Evolutionary conservation across 2,329 filamentous ascomycete species (phyloP), one percentile per base, ranked within the genome.

Genomic region (Sarocladium oryzae): DNA sequence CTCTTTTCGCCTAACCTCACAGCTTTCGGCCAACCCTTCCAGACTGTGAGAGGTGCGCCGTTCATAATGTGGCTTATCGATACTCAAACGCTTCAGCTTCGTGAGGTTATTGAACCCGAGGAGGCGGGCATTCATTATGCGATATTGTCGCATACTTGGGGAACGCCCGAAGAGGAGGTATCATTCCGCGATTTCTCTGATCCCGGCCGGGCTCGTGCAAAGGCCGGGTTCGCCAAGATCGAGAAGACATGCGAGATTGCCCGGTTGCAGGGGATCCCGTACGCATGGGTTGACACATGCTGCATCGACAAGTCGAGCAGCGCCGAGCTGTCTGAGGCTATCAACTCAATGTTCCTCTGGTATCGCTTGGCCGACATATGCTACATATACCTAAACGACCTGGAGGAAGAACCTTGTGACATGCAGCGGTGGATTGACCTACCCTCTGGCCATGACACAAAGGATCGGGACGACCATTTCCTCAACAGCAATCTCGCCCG

Each of bases 1-100:
- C n/a, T n/a, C n/a, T n/a, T n/a, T n/a, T n/a, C n/a, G n/a, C n/a
- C n/a, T n/a, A n/a, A n/a, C n/a, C n/a, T n/a, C n/a, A n/a, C n/a
- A n/a, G n/a, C n/a, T n/a, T n/a, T n/a, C n/a, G n/a, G n/a, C n/a
- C n/a, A n/a, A n/a, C n/a, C n/a, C n/a, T n/a, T n/a, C n/a, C n/a
- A n/a, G n/a, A n/a, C n/a, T n/a, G n/a, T n/a, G n/a, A n/a, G n/a
- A n/a, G n/a, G n/a, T n/a, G n/a, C n/a, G n/a, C 16, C 16, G 36
- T 33, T 21, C 26, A 48, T 33, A 30, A 61, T 63, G 59, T 52
- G 56, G 13, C 59, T 63, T 50, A 58, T 62, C 36, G 60, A 62
- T 52, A 54, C 55, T 3, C 20, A 48, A 16, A 60, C 58, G 5
- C 41, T 56, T 5, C 33, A 36, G 10, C 40, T 63, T 6, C 52